Evolutionary conservation across 768 basidiomycete species (phyloP).

Genomic region (Podaxis sp.): DNA sequence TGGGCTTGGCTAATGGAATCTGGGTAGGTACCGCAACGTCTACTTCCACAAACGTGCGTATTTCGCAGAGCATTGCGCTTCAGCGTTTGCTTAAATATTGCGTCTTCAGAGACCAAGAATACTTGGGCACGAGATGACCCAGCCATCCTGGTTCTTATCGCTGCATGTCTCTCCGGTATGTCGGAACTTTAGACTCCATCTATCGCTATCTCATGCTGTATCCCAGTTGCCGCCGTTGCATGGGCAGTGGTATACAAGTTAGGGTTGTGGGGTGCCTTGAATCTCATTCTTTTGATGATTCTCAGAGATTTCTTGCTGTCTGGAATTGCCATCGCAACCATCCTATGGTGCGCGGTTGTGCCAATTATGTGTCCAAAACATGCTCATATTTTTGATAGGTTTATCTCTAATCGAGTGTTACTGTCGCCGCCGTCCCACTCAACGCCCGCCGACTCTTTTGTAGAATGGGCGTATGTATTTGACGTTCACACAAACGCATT

Average conservation of each 20-base stretch:
- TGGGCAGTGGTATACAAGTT: slow-evolving; percentile 88
- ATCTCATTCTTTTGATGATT: slow-evolving; percentile 79
- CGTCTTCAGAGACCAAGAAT: slow-evolving; percentile 84
- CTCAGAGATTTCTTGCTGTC: slow-evolving; percentile 84
- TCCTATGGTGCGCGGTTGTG: slow-evolving; percentile 61
- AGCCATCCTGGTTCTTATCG: slow-evolving; percentile 86
- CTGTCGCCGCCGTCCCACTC: slow-evolving; percentile 74
- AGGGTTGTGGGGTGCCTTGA: slow-evolving; percentile 51
- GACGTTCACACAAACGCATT: slow-evolving; percentile 97
- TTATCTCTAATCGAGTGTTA: slow-evolving; percentile 70
- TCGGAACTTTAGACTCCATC: slow-evolving; percentile 7
- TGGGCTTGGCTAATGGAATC: slow-evolving; percentile 11
- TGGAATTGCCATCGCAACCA: slow-evolving; percentile 71
- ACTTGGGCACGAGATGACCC: slow-evolving; percentile 98
- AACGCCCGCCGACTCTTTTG: slow-evolving; percentile 64
- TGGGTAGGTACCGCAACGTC: slow-evolving; percentile 83
- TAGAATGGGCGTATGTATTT: slow-evolving; percentile 95
- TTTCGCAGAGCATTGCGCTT: not conserved
- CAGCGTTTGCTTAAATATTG: slow-evolving; percentile 1
- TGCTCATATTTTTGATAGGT: slow-evolving; percentile 35
- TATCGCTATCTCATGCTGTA: not conserved
- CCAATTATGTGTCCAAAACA: slow-evolving; percentile 19
- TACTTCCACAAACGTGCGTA: slow-evolving; percentile 94
- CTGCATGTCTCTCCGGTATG: slow-evolving; percentile 73
- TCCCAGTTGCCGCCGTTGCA: slow-evolving; percentile 71